Evolutionary conservation across 495 filamentous ascomycete species (phyloP), one percentile per base, ranked within the genome.

Genomic region (Podospora pseudopauciseta): DNA sequence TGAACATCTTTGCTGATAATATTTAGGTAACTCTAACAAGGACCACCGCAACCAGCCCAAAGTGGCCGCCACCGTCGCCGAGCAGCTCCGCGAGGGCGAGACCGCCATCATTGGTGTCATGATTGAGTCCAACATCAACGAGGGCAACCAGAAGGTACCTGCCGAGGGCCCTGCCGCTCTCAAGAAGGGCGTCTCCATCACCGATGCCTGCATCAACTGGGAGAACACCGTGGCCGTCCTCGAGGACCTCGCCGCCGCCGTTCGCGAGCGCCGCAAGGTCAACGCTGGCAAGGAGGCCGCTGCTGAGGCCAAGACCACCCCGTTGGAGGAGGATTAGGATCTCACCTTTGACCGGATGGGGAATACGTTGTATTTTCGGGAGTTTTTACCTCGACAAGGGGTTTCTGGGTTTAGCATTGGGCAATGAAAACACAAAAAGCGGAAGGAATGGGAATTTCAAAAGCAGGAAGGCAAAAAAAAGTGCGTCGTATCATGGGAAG

Each of bases 81-180:
- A 93, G 56, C 95, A 99, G 82, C 79, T 99, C 55, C 89, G 91
- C 56, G 88, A 89, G 73, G 95, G 95, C 56, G 91, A 99, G 81
- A 88, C 86, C 62, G 91, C 86, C 66, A 97, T 99, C 74, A 85
- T 98, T 70, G 95, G 94, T 71, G 90, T 98, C 70, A 99, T 99
- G 95, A 96, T 99, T 73, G 95, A 99, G 82, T 96, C 92, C 73
- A 95, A 98, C 80, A 93, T 99, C 85, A 87, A 93, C 76, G 95
- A 97, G 82, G 95, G 95, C 74, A 87, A 90, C 83, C 95, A 99
- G 80, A 97, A 97, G 80, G 92, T 97, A 11, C 93, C 95, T 2
- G 73, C 88, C 19, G 94, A 93, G 76, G 94, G 94, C 23, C 91
- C 89, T 11, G 78, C 86, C 0, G 91, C 80, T 32, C 82, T 99